Base-by-base conservation (phyloP, 1,284 basidiomycete species). In the Ganoderma leucocontextum region DNA sequence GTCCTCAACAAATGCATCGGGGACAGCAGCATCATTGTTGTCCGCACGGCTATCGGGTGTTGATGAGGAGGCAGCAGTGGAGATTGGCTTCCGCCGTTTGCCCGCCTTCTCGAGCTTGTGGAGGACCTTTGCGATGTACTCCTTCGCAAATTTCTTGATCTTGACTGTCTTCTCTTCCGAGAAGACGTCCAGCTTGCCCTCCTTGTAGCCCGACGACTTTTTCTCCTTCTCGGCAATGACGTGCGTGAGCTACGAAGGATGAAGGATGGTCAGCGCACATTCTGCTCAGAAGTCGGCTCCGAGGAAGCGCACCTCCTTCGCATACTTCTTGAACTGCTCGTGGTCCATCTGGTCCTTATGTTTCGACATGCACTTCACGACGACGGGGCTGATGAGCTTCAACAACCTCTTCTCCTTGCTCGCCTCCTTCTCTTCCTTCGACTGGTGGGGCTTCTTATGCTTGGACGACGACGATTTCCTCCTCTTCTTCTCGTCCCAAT, bases 81-180 rank as follows among this genome's bases (percentile, higher is more conserved):
- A 73, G 38, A 66, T 59, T 35, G 66, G 73, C 39, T 69, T 69
- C 19, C 70, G 73, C 29, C 73, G 69, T 44, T 71, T 67, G 17
- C 69, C 69, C 6, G 72, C 67, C 78, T 90, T 91, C 62, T 90
- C 87, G 47, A 91, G 77, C 74, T 87, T 91, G 57, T 86, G 86
- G 19, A 93, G 78, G 13, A 93, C 78, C 79, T 94, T 94, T 62
- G 81, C 78, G 64, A 94, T 90, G 77, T 92, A 99, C 60, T 97
- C 95, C 79, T 97, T 96, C 49, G 94, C 87, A 78, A 97, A 99
- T 74, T 93, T 90, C 82, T 96, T 98, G 79, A 99, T 96, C 84
- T 99, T 99, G 59, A 80, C 77, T 57, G 86, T 83, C 79, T 99
- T 99, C 70, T 98, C 96, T 0, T 95, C 92, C 1, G 94, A 90